Percentiles rank a stretch among this genome's conserved stretches.
phyloP scores from a whole-genome alignment of 2,329 filamentous ascomycete genomes.

The Chaetomium globosum region DNA sequence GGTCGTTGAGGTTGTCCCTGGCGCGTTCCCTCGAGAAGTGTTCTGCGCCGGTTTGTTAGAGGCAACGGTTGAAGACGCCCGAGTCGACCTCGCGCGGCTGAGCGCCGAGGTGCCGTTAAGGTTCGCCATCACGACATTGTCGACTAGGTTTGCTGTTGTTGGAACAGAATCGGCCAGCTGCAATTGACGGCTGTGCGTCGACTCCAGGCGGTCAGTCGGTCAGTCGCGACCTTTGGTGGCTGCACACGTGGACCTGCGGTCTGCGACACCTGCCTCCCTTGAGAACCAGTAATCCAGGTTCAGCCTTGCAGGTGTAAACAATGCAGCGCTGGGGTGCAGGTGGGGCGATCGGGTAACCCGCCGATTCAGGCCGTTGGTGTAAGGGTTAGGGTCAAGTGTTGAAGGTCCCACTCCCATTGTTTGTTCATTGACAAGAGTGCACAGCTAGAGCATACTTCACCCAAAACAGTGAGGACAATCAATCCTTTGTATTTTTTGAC shows the following conservation, averaged over 20 bases:
- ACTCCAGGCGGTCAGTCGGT: constrained; percentile 3
- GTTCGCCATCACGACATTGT: constrained; percentile 37
- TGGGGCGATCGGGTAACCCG: neutral
- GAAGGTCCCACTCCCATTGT: neutral
- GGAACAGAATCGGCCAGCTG: neutral
- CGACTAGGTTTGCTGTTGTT: neutral
- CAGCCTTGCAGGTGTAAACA: constrained; percentile 11
- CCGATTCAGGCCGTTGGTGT: neutral
- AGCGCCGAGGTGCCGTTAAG: constrained; percentile 33
- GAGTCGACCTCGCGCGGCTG: constrained; percentile 37
- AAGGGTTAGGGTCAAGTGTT: neutral
- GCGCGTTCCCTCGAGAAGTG: constrained; percentile 18
- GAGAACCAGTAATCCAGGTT: no score
- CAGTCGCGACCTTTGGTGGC: neutral
- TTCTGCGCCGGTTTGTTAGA: constrained; percentile 25
- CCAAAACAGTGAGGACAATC: neutral
- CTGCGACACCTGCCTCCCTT: neutral
- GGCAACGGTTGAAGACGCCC: constrained; percentile 30
- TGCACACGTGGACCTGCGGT: constrained; percentile 8
- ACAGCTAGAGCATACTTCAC: neutral
- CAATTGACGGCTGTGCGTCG: neutral
- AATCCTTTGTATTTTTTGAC: neutral
- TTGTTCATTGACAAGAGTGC: neutral
- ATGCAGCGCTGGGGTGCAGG: neutral
- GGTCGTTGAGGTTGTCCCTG: constrained; percentile 10